Evolutionary conservation across 176 grass and related monocot species (phyloP).

Genomic region (Melocanna baccifera): DNA sequence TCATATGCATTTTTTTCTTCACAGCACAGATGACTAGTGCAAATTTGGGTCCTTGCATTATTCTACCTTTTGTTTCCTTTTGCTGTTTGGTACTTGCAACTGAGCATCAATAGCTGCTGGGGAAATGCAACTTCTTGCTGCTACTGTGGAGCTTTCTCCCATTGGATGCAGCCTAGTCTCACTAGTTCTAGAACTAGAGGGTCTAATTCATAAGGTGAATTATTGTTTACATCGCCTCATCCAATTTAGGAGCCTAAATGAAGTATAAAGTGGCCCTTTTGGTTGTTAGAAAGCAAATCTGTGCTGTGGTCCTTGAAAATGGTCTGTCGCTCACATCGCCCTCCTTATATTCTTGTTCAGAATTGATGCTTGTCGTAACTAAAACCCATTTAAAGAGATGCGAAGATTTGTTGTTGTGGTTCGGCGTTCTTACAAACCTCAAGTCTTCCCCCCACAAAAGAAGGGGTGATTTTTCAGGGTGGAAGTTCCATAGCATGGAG

Average conservation of each 20-base stretch:
- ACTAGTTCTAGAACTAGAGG: neutral
- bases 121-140: neutral
- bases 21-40: neutral
- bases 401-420: neutral
- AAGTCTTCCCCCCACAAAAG: neutral
- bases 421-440: neutral
- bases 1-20: neutral
- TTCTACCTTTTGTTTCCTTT: neutral
- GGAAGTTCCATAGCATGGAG: neutral
- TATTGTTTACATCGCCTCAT: neutral
- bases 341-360: neutral
- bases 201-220: neutral
- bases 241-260: neutral
- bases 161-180: neutral
- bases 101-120: neutral
- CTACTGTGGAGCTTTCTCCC: conserved; percentile 1
- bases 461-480: neutral
- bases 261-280: neutral
- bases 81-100: neutral
- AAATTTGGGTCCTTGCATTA: neutral
- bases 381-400: neutral
- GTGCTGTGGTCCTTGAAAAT: neutral
- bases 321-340: neutral
- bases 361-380: neutral
- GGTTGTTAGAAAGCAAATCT: neutral